Conservation (phyloP, 441 rosid genomes). For the Adansonia rubrostipa region DNA sequence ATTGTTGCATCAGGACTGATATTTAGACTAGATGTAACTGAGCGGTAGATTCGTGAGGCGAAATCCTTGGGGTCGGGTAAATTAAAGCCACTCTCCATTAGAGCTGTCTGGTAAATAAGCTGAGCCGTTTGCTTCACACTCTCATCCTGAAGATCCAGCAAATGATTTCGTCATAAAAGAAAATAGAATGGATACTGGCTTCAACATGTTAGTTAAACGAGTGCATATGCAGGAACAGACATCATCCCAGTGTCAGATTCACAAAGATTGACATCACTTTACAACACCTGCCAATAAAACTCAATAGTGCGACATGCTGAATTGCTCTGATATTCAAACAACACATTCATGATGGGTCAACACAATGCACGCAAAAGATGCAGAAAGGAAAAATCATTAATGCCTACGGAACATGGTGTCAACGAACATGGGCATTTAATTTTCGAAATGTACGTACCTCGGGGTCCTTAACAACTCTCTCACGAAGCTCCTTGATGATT, state of each 20-base stretch:
- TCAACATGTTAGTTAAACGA: background rate
- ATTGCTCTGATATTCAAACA: no score
- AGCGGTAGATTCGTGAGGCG: slow-evolving; percentile 74
- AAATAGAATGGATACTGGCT: background rate
- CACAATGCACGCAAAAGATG: no score
- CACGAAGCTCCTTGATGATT: slow-evolving; percentile 90
- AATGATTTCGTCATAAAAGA: background rate
- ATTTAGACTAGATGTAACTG: slow-evolving; percentile 73
- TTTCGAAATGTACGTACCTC: slow-evolving; percentile 57
- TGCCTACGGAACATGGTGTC: background rate
- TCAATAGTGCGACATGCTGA: background rate
- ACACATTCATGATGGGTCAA: no score
- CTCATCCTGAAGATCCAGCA: slow-evolving; percentile 58
- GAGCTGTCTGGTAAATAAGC: slow-evolving; percentile 91
- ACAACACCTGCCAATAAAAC: background rate
- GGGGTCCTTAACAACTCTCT: slow-evolving; percentile 73
- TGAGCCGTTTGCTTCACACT: slow-evolving; percentile 76
- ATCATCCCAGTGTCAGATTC: background rate
- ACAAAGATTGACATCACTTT: background rate
- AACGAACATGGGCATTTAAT: background rate
- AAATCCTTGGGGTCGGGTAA: slow-evolving; percentile 80
- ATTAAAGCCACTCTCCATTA: slow-evolving; percentile 92
- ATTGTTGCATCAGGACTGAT: slow-evolving; percentile 79
- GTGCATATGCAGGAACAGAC: background rate
- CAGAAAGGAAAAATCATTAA: background rate